These are phyloP conservation scores for Fraxinus anomala DNA, from an alignment of 257 asterid species.

Conservation along the genomic window DNA sequence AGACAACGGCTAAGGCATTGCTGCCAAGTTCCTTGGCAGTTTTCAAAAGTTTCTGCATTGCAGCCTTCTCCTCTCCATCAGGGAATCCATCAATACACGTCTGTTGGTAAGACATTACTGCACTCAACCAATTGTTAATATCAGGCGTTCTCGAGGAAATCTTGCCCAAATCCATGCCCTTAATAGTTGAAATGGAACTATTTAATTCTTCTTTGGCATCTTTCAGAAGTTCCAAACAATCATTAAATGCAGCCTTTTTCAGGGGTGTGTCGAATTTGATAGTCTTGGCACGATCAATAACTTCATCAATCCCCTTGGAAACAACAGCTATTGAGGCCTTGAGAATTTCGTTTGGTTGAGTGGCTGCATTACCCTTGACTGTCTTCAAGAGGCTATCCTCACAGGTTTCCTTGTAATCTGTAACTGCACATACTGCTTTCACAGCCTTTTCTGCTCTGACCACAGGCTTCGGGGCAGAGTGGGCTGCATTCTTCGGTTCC, in stretches of 20 bases:
- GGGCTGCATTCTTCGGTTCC: neutral
- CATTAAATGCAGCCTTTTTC: slow-evolving; percentile 54
- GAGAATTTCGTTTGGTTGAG: slow-evolving; percentile 47
- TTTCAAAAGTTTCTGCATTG: slow-evolving; percentile 41
- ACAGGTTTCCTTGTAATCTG: slow-evolving; percentile 67
- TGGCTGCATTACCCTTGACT: slow-evolving; percentile 33
- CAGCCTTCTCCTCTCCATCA: slow-evolving; percentile 52
- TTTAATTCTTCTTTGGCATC: slow-evolving; percentile 77
- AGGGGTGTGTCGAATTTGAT: slow-evolving; percentile 49
- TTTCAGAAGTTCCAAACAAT: slow-evolving; percentile 52
- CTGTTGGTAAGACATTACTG: slow-evolving; percentile 74
- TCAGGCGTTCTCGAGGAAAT: slow-evolving; percentile 38
- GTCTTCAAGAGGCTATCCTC: slow-evolving; percentile 48
- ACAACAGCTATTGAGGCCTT: slow-evolving; percentile 54
- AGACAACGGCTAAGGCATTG: slow-evolving; percentile 67
- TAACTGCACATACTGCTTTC: slow-evolving; percentile 48
- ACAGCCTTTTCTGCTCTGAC: slow-evolving; percentile 43
- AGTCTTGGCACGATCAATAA: slow-evolving; percentile 26
- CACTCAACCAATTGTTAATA: slow-evolving; percentile 74
- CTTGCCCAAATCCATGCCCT: slow-evolving; percentile 28
- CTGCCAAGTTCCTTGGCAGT: slow-evolving; percentile 55
- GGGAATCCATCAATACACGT: slow-evolving; percentile 78
- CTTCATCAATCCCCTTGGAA: slow-evolving; percentile 46
- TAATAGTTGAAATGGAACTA: slow-evolving; percentile 41
- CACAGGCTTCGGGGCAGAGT: neutral